Evolutionary conservation across 768 basidiomycete species (phyloP).

Genomic region (Phanerochaete carnosa): DNA sequence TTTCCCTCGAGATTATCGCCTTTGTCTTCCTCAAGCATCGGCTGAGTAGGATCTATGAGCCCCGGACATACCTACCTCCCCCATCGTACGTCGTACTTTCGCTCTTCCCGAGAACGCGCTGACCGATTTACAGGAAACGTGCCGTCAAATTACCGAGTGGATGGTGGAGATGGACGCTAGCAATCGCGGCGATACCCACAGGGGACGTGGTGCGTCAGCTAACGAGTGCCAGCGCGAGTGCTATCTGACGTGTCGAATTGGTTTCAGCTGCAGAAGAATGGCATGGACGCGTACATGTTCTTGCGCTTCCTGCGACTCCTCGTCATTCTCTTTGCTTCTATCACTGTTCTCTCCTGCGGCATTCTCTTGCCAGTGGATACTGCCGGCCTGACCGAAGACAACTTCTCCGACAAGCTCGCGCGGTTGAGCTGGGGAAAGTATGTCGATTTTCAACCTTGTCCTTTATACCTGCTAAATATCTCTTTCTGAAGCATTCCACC

Average conservation of each 20-base stretch:
- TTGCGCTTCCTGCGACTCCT: constrained; percentile 52
- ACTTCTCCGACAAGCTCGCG: constrained; percentile 33
- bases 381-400: constrained; percentile 34
- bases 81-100: constrained; percentile 37
- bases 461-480: background rate
- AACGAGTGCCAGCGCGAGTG: background rate
- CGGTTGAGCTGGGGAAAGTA: constrained; percentile 52
- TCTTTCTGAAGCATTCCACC: constrained; percentile 13
- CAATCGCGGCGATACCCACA: constrained; percentile 37
- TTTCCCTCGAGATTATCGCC: constrained; percentile 45
- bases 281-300: constrained; percentile 61
- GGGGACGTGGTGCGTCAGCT: constrained; percentile 41
- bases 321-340: constrained; percentile 58
- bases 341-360: constrained; percentile 55
- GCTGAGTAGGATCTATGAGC: constrained; percentile 58
- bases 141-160: constrained; percentile 41
- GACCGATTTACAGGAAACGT: constrained; percentile 34
- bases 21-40: constrained; percentile 56
- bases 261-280: constrained; percentile 52
- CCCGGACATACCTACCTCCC: constrained; percentile 59
- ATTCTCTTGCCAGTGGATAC: constrained; percentile 57
- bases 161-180: constrained; percentile 50
- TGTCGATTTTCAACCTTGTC: constrained; percentile 4
- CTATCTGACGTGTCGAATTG: background rate
- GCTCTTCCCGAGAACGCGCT: background rate